Evolutionary conservation across 306 rosid genomes (phyloP), one percentile per base, ranked within the genome.

Genomic region (Acacia crassicarpa): DNA sequence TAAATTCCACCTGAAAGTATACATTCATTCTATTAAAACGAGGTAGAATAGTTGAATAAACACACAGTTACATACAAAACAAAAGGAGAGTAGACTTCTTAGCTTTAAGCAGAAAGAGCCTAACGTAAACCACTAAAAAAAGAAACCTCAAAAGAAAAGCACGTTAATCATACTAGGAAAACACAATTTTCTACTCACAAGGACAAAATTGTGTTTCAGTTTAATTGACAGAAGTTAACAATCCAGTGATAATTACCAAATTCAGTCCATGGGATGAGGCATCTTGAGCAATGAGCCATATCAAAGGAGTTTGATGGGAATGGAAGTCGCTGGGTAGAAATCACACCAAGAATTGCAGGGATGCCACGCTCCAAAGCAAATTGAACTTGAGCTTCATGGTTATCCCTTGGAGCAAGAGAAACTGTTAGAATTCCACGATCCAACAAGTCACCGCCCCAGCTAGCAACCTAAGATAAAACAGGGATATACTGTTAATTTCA

Each of bases 381-480:
- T 83, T 96, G 99, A 80, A 96, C 98, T 82, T 96, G 99, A 90
- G 99, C 99, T 90, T 96, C 99, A 84, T 96, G 99, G 89, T 96
- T 96, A 89, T 96, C 99, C 90, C 99, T 96, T 54, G 99, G 99
- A 1, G 99, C 99, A 65, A 96, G 97, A 85, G 99, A 96, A 78
- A 96, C 70, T 3, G 99, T 92, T 32, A 96, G 90, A 44, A 96
- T 82, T 53, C 98, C 97, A 7, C 99, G 92, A 77, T 96, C 99
- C 81, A 96, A 85, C 88, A 96, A 88, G 88, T 96, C 99, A 62
- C 98, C 99, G 49, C 99, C 99, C 99, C 99, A 96, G 82, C 99
- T 96, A 85, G 99, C 99, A 91, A 96, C 99, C 99, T 96, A 78
- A 13, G 41, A 87, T 45, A 62, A 53, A 65, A 68, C 54, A 85